These are phyloP conservation scores for Datura wrightii DNA, from an alignment of 257 asterid genomes.

Conservation along the genomic window DNA sequence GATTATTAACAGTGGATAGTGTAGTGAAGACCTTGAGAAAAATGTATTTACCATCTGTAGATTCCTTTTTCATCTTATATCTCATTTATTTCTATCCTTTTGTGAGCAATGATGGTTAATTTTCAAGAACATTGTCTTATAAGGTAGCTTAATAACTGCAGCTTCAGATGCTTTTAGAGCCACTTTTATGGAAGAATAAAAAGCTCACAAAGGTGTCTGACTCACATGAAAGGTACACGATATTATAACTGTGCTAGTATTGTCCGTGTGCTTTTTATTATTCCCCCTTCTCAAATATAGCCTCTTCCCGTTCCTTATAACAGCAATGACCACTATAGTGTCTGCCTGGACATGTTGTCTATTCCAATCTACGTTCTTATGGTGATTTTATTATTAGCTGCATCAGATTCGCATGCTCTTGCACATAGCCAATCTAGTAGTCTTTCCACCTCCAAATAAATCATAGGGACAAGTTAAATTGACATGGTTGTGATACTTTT, in stretches of 20 bases:
- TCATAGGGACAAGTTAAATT: not conserved
- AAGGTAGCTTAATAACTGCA: constrained; percentile 45
- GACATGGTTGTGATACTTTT: constrained; percentile 17
- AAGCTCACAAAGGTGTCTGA: constrained; percentile 44
- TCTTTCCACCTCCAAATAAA: constrained; percentile 11
- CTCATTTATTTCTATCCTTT: constrained; percentile 25
- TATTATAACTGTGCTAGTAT: not conserved
- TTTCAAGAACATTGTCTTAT: constrained; percentile 22
- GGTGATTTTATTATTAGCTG: not conserved
- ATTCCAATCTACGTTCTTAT: not conserved
- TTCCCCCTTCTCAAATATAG: not conserved
- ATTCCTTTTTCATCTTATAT: not conserved
- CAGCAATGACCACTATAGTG: not conserved
- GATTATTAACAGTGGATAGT: not conserved
- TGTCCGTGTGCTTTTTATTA: not conserved
- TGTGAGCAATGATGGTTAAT: constrained; percentile 25
- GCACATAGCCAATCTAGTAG: not conserved
- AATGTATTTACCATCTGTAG: not conserved
- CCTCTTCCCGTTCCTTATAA: not conserved
- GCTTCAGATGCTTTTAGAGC: constrained; percentile 84
- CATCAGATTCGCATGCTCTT: not conserved
- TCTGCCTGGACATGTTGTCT: not conserved
- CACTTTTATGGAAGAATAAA: constrained; percentile 78
- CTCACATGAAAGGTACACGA: constrained; percentile 65
- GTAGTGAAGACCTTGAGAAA: not conserved